Percentiles rank a stretch among this genome's conserved stretches.
Evolutionary conservation across 1,139 yeast genomes (phyloP).

Genomic region (Hansenula sp.): DNA sequence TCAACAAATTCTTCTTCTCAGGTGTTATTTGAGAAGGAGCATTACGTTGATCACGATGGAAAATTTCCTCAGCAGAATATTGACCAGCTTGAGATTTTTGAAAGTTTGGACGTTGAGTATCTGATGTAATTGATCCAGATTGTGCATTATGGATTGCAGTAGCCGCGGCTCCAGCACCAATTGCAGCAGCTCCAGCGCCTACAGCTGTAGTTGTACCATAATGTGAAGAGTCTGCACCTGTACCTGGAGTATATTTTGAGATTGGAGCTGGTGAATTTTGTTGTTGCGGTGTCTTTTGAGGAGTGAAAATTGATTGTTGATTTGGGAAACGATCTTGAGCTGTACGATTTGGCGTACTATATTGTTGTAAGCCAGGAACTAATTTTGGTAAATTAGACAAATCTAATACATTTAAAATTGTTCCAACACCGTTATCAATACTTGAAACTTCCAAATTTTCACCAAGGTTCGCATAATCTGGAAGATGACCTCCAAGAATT

Average conservation of each 20-base stretch:
- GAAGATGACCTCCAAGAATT: constrained; percentile 90
- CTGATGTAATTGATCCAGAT: background rate
- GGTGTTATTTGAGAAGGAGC: constrained; percentile 2
- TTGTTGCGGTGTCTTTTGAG: constrained; percentile 11
- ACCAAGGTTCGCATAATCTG: constrained; percentile 49
- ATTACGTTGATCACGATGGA: constrained; percentile 10
- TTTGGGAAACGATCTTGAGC: constrained; percentile 16
- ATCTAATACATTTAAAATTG: constrained; percentile 64
- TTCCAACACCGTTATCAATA: constrained; percentile 46
- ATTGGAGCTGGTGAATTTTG: constrained; percentile 8
- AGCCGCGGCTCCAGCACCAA: constrained; percentile 14
- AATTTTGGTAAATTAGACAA: constrained; percentile 29
- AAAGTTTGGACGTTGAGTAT: background rate
- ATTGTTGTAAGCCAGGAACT: constrained; percentile 29
- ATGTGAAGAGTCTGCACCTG: constrained; percentile 8
- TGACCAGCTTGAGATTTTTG: constrained; percentile 3
- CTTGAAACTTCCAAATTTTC: constrained; percentile 41
- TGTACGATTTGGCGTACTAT: constrained; percentile 17
- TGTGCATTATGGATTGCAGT: background rate
- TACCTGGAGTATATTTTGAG: background rate
- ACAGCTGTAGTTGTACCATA: background rate
- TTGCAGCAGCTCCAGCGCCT: constrained; percentile 3
- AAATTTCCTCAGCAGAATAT: constrained; percentile 21
- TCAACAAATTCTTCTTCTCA: constrained; percentile 2
- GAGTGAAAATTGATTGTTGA: constrained; percentile 17